A percentile compares a stretch with the other conserved stretches of the same genome.
Conservation (phyloP, 179 eudicot species). For the Drosera spatulata region DNA sequence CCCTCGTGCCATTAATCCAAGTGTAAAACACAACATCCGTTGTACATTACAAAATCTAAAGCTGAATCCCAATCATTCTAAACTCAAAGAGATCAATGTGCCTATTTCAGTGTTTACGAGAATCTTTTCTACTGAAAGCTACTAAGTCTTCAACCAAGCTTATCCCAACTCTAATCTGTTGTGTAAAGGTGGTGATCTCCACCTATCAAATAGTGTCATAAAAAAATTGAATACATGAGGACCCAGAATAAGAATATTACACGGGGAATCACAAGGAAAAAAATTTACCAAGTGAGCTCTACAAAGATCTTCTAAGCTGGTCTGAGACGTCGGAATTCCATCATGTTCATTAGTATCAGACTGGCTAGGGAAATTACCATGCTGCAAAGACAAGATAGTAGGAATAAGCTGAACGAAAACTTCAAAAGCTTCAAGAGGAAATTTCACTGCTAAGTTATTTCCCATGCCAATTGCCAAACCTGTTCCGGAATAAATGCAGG, state of each 20-base stretch:
- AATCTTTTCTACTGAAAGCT: too few species aligned
- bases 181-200: background rate
- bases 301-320: conserved; percentile 90
- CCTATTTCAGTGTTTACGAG: too few species aligned
- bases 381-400: conserved; percentile 29
- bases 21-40: too few species aligned
- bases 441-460: background rate
- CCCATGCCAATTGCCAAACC: conserved; percentile 7
- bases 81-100: too few species aligned
- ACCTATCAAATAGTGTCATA: too few species aligned
- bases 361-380: conserved; percentile 26
- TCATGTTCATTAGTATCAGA: conserved; percentile 21
- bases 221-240: background rate
- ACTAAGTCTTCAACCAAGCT: too few species aligned
- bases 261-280: background rate
- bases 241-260: background rate
- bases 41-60: too few species aligned
- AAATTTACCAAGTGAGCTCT: conserved; percentile 64
- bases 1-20: too few species aligned
- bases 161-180: background rate
- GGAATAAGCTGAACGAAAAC: conserved; percentile 7
- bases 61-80: too few species aligned
- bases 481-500: conserved; percentile 25
- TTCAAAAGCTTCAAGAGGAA: background rate
- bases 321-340: conserved; percentile 35